Evolutionary conservation across 345 rosid genomes (phyloP).

Genomic region (Eucalyptus sideroxylon): DNA sequence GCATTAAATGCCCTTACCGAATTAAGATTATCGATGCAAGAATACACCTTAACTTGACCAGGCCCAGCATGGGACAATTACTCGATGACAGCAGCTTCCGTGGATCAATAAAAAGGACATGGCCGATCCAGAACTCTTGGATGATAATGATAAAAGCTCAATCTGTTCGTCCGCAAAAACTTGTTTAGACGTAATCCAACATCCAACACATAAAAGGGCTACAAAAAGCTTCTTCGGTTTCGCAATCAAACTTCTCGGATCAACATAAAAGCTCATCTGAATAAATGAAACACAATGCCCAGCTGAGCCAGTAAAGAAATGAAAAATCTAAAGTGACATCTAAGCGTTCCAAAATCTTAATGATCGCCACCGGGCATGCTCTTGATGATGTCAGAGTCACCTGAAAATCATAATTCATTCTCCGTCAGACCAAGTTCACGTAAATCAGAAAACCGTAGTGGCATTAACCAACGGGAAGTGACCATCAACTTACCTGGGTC

Average conservation of each 20-base stretch:
- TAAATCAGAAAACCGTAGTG: not conserved
- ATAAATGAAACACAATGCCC: not conserved
- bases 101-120: not conserved
- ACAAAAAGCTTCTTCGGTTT: not conserved
- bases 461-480: not conserved
- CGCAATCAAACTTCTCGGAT: not conserved
- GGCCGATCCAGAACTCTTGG: not conserved
- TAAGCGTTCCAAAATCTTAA: not conserved
- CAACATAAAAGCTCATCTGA: not conserved
- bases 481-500: conserved; percentile 7
- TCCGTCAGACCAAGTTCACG: not conserved
- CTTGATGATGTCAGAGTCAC: conserved; percentile 39
- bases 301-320: not conserved
- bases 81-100: not conserved
- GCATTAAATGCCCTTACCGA: not conserved
- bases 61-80: not conserved
- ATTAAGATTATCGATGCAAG: not conserved
- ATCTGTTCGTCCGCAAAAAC: not conserved
- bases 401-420: not conserved
- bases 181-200: not conserved
- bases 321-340: not conserved
- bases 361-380: conserved; percentile 17
- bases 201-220: not conserved
- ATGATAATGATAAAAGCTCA: not conserved
- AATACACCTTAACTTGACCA: not conserved